A percentile compares a stretch with the other conserved stretches of the same genome.
These are phyloP conservation scores for Candida ortonii DNA, from an alignment of 805 yeast genomes.

Conservation along the genomic window DNA sequence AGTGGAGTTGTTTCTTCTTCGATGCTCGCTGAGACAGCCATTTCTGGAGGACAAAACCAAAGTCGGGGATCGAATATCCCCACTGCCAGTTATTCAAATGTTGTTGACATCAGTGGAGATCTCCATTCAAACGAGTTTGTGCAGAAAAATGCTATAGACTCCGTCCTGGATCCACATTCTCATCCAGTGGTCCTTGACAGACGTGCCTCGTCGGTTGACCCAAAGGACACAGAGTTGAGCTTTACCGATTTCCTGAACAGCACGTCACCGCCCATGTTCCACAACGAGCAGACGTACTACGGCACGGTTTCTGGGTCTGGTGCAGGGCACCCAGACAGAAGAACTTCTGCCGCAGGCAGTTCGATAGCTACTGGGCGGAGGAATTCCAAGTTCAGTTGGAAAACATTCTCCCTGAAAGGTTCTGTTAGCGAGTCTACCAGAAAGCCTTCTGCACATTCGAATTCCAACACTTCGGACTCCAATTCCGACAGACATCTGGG, in stretches of 20 bases:
- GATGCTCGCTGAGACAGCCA: too few relatives aligned
- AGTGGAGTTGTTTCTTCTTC: background rate
- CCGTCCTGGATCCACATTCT: conserved; percentile 1
- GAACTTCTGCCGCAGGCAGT: conserved; percentile 3
- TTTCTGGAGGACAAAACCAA: too few relatives aligned
- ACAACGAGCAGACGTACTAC: background rate
- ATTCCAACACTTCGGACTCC: conserved; percentile 5
- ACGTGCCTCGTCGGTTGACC: conserved; percentile 12
- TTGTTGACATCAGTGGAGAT: conserved; percentile 1
- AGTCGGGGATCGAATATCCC: too few relatives aligned
- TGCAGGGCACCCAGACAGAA: conserved; percentile 1
- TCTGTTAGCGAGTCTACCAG: conserved; percentile 21
- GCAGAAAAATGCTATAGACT: background rate
- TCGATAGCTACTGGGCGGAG: conserved; percentile 15
- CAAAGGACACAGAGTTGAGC: conserved; percentile 15
- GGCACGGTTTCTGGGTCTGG: background rate
- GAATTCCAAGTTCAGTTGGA: conserved; percentile 28
- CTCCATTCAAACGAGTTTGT: background rate
- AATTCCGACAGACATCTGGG: conserved; percentile 7
- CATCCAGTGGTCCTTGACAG: conserved; percentile 1
- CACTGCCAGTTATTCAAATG: background rate
- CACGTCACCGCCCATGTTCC: conserved; percentile 5
- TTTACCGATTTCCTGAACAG: conserved; percentile 17
- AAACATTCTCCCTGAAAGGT: conserved; percentile 22
- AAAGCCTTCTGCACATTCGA: conserved; percentile 11